phyloP scores from a whole-genome alignment of 1,284 basidiomycete species.

The Fomitopsis pinicola region DNA sequence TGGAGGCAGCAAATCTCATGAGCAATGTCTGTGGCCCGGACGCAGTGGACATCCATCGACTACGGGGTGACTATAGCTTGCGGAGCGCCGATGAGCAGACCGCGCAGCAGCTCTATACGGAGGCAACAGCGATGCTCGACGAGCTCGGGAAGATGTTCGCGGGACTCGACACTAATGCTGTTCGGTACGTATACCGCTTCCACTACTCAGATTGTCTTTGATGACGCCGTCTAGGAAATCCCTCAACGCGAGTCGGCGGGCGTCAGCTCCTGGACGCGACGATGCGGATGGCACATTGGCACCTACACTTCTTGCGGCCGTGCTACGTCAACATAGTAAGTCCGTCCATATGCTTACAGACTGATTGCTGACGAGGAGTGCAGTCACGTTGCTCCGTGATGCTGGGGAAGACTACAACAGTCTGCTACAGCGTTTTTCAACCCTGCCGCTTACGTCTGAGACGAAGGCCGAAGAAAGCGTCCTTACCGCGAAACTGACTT shows the following conservation, averaged over 20 bases:
- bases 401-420: slow-evolving; percentile 53
- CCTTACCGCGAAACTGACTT: slow-evolving; percentile 67
- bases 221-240: slow-evolving; percentile 41
- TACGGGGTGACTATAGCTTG: slow-evolving; percentile 58
- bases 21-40: slow-evolving; percentile 47
- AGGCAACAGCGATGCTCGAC: slow-evolving; percentile 51
- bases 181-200: slow-evolving; percentile 33
- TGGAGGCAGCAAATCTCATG: slow-evolving; percentile 46
- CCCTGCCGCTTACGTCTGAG: slow-evolving; percentile 51
- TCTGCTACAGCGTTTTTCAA: slow-evolving; percentile 55
- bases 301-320: slow-evolving; percentile 59
- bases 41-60: slow-evolving; percentile 54
- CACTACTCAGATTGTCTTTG: slow-evolving; percentile 7
- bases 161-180: slow-evolving; percentile 39
- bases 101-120: slow-evolving; percentile 48
- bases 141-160: slow-evolving; percentile 53
- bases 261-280: slow-evolving; percentile 21
- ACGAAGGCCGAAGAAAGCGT: slow-evolving; percentile 73
- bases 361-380: not conserved
- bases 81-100: slow-evolving; percentile 43
- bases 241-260: slow-evolving; percentile 29
- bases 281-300: slow-evolving; percentile 49
- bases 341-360: slow-evolving; percentile 10
- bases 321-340: slow-evolving; percentile 76
- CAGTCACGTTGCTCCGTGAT: slow-evolving; percentile 74